Evolutionary conservation across 2,329 filamentous ascomycete species (phyloP).

Genomic region (Trichoderma sp.): DNA sequence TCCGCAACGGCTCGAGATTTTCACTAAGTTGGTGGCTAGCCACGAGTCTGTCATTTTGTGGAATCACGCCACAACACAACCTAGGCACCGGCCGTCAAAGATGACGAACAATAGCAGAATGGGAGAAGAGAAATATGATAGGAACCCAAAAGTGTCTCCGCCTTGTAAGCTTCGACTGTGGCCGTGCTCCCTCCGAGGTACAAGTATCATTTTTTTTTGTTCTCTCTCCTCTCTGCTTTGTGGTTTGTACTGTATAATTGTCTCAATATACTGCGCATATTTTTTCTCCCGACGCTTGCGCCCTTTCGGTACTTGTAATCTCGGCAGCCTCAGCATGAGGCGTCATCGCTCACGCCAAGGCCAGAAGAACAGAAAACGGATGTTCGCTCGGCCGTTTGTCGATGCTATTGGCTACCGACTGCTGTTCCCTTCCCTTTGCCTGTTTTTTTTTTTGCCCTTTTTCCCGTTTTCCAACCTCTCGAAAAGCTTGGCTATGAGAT

Average conservation of each 20-base stretch:
- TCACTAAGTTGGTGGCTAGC: neutral
- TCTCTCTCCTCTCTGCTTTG: neutral
- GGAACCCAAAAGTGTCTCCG: neutral
- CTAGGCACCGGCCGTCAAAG: neutral
- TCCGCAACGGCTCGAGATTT: neutral
- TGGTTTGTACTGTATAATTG: neutral
- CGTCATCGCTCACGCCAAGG: neutral
- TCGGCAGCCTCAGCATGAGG: neutral
- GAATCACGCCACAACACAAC: neutral
- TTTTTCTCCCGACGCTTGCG: neutral
- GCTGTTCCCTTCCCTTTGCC: neutral
- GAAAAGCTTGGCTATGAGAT: neutral
- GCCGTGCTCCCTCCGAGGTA: neutral
- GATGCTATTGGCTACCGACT: neutral
- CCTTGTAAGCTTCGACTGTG: neutral
- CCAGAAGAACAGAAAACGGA: neutral
- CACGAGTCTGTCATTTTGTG: neutral
- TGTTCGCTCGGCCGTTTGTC: neutral
- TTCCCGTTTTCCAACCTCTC: neutral
- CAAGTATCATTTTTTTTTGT: neutral
- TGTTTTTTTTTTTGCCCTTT: neutral
- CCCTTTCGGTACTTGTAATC: constrained; percentile 3
- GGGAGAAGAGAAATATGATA: neutral
- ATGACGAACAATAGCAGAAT: neutral
- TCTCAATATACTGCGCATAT: neutral